Evolutionary conservation across 176 grass and related monocot genomes (phyloP), one percentile per base, ranked within the genome.

Genomic region (Carex cristatella): DNA sequence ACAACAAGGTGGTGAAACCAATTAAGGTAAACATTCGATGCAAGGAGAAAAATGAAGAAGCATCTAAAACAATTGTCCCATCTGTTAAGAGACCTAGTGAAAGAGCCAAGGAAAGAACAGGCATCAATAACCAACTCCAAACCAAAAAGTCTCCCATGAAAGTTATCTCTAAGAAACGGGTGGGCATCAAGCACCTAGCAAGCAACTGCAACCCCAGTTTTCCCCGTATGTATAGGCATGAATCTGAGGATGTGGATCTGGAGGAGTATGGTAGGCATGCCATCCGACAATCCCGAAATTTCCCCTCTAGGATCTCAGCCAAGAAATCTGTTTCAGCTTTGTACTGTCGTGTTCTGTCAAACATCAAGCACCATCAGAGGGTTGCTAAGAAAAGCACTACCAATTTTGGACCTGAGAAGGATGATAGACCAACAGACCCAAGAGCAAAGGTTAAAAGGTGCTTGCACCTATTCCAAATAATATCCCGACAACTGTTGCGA

Each of bases 391-490:
- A 81, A 81, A 81, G 55, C 49, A 77, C 23, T 32, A 5, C 72
- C 23, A 15, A 77, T 77, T 77, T 77, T 77, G 11, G 72, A 56
- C 23, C 72, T 27, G 68, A 83, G 59, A 67, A 49, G 61, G 15
- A 10, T 68, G 53, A 83, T 65, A 54, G n/a, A 65, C 61, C 80
- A 1, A 83, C 80, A 53, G 80, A 68, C 40, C 80, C 80, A 27
- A 62, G 80, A 15, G 33, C 40, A 48, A 83, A 83, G 46, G 80
- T 83, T 19, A 83, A 83, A 19, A 63, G 80, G 32, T 83, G 80
- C 10, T 10, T 48, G 60, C 63, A 12, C 42, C 40, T 83, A 19
- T 83, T 54, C 5, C 60, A 83, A 83, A 66, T 51, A 15, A 63
- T 83, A 65, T 83, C 11, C 40, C 61, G 40, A 27, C 30, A 68